These are phyloP conservation scores for Neltuma alba DNA, from an alignment of 306 rosid genomes.

Conservation along the genomic window DNA sequence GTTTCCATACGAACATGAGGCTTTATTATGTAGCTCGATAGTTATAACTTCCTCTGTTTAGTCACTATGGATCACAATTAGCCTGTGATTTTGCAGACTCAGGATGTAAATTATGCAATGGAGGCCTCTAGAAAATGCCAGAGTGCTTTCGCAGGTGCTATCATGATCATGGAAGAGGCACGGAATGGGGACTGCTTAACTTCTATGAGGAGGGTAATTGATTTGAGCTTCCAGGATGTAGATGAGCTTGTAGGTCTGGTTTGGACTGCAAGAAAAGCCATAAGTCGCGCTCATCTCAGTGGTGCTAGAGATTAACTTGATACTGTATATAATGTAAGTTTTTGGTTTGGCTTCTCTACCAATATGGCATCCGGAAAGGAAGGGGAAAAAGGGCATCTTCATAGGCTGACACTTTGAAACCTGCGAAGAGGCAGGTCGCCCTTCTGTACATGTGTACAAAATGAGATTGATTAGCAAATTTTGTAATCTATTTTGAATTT, in stretches of 20 bases:
- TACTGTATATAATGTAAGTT: conserved; percentile 59
- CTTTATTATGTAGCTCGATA: conserved; percentile 15
- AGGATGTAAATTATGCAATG: conserved; percentile 65
- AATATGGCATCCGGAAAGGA: conserved; percentile 48
- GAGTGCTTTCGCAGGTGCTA: conserved; percentile 55
- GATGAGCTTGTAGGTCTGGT: conserved; percentile 72
- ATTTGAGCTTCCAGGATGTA: conserved; percentile 84
- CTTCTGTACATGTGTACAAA: conserved; percentile 84
- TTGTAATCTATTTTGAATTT: conserved; percentile 44
- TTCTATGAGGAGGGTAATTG: conserved; percentile 63
- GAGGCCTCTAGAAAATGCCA: conserved; percentile 75
- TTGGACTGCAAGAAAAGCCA: conserved; percentile 58
- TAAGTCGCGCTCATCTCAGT: conserved; percentile 61
- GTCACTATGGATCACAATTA: conserved; percentile 28
- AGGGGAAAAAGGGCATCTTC: conserved; percentile 42
- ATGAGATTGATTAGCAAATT: conserved; percentile 71
- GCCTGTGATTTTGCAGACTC: conserved; percentile 57
- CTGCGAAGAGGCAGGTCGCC: conserved; percentile 45
- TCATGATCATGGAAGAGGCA: conserved; percentile 53
- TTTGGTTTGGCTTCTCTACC: conserved; percentile 36
- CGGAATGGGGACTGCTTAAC: conserved; percentile 51
- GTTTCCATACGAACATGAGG: background rate
- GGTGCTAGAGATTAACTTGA: conserved; percentile 68
- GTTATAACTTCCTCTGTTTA: conserved; percentile 16
- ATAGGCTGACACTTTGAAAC: conserved; percentile 43